Evolutionary conservation across 148 eudicot species (phyloP), one percentile per base, ranked within the genome.

Genomic region (Heliosperma pusillum): DNA sequence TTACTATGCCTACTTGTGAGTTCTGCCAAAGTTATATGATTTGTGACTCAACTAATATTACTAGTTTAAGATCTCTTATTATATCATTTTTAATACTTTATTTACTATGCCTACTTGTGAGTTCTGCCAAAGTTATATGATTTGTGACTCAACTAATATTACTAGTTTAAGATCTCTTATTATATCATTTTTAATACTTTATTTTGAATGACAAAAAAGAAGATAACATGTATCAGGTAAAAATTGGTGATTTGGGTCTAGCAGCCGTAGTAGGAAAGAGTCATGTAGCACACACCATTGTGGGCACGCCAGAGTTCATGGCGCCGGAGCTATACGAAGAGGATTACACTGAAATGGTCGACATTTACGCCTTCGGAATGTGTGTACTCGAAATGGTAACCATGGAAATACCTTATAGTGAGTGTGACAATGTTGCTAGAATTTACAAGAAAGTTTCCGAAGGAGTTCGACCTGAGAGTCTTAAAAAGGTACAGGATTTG

Each of bases 241-340:
- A 93, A 78, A 90, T 93, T 1, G 98, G 98, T 24, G 97, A 93
- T 81, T 77, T 93, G 20, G 97, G 98, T 5, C 76, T 93, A 73
- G 98, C 98, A 19, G 82, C 97, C 17, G 29, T 26, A 33, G 45
- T 33, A 65, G 69, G 69, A 65, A 65, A 65, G 69, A 65, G 47
- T 45, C 69, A 65, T 19, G 69, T 29, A 29, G 69, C 69, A 16
- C 69, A 17, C 29, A 29, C 69, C 30, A 26, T 65, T 5, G 21
- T 67, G 1, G 69, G 69, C 20, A 65, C 69, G 10, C 69, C 69
- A 33, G 69, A 65, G 44, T 65, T 29, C 69, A 67, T 67, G 70
- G 70, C 70, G 0, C 70, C 70, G 21, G 70, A 67, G 70, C 25
- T 40, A 5, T 67, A 67, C 25, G 70, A 67, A 10, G 70, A 67